A percentile compares a stretch with the other conserved stretches of the same genome.
phyloP scores from a whole-genome alignment of 2,329 filamentous ascomycete genomes.

The Penicillium sp. region DNA sequence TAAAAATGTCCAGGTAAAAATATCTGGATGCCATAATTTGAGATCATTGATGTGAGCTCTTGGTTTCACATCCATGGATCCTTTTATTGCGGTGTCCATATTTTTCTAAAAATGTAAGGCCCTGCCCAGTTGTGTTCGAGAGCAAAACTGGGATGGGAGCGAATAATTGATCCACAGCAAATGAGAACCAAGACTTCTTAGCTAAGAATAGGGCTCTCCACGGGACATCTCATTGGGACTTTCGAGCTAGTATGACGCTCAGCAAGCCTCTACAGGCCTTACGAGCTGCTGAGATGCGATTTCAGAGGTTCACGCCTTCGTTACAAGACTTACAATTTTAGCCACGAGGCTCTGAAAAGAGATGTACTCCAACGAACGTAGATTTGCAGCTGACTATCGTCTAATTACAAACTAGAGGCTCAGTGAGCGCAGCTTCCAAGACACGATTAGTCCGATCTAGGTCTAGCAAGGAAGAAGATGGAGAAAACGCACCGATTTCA shows the following conservation, averaged over 20 bases:
- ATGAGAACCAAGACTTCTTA: background rate
- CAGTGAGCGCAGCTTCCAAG: background rate
- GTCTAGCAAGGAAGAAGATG: conserved; percentile 1
- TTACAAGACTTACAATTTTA: background rate
- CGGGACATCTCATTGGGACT: background rate
- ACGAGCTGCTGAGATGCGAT: too few relatives aligned
- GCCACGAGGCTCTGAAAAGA: background rate
- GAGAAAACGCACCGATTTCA: conserved; percentile 1
- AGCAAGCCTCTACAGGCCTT: background rate
- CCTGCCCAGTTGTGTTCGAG: background rate
- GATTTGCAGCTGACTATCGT: background rate
- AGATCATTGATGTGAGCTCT: background rate
- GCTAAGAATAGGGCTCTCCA: background rate
- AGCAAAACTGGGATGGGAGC: background rate
- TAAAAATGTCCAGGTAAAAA: background rate
- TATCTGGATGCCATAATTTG: background rate
- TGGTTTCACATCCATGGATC: background rate
- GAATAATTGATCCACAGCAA: background rate
- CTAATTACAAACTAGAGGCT: background rate
- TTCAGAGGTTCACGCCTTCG: background rate
- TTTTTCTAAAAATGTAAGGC: background rate
- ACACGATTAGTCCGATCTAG: conserved; percentile 7
- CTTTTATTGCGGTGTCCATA: background rate
- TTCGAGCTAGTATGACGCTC: background rate
- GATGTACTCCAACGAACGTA: background rate